phyloP scores from a whole-genome alignment of 352 stramenopile species.

The Globisporangium alternatum region DNA sequence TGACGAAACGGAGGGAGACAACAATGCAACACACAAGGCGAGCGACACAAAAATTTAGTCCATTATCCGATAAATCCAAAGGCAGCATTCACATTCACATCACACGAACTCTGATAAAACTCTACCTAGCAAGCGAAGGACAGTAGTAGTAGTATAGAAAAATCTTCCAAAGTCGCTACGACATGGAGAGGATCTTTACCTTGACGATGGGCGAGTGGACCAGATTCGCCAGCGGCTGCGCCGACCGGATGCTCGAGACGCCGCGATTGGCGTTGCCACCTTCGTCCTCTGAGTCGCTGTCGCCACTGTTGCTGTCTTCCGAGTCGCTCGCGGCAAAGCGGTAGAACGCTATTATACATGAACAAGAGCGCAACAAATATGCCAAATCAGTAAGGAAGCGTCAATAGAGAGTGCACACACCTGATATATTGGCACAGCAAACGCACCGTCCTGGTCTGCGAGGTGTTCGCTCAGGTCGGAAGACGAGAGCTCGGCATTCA shows the following conservation, averaged over 20 bases:
- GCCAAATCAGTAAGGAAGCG: not conserved
- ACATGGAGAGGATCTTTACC: conserved; percentile 31
- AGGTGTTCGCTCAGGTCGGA: conserved; percentile 7
- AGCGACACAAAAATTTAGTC: conserved; percentile 4
- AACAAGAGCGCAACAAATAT: not conserved
- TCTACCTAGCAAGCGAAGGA: conserved; percentile 4
- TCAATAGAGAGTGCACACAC: too few species aligned
- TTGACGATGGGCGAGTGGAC: conserved; percentile 20
- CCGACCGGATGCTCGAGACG: conserved; percentile 23
- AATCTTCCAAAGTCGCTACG: conserved; percentile 1
- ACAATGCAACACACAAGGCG: not conserved
- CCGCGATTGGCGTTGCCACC: not conserved
- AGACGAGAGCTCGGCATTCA: conserved; percentile 7
- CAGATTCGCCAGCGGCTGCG: conserved; percentile 23
- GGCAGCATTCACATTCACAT: not conserved
- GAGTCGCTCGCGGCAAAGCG: conserved; percentile 53
- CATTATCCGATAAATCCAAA: conserved; percentile 9
- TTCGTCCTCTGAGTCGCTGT: conserved; percentile 2
- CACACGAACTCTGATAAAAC: not conserved
- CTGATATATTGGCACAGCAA: not conserved
- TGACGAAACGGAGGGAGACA: conserved; percentile 1
- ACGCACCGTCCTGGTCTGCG: conserved; percentile 20
- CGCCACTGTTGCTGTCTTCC: conserved; percentile 37
- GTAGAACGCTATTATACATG: conserved; percentile 31
- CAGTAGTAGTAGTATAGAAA: not conserved